Percentiles rank a stretch among this genome's conserved stretches.
phyloP scores from a whole-genome alignment of 1,284 basidiomycete genomes.

The Porogramme epimiltina region DNA sequence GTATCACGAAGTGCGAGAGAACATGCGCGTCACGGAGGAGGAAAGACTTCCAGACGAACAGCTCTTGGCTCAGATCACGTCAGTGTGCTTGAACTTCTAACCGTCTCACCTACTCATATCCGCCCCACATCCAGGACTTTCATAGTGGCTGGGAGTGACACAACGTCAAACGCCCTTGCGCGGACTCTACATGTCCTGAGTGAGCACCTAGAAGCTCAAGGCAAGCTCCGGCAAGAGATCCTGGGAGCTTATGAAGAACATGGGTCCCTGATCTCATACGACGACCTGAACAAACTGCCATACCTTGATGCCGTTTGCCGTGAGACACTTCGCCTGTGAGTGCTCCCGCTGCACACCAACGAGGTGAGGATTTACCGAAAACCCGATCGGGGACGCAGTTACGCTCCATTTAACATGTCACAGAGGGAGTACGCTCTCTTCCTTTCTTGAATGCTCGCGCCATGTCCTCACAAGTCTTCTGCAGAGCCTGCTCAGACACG shows the following conservation, averaged over 20 bases:
- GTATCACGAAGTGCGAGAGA: conserved; percentile 25
- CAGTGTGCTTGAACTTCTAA: not conserved
- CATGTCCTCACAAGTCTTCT: not conserved
- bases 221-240: conserved; percentile 27
- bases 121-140: conserved; percentile 20
- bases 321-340: conserved; percentile 11
- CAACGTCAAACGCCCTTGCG: conserved; percentile 29
- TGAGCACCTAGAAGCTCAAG: conserved; percentile 3
- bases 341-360: too few relatives aligned
- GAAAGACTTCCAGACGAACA: conserved; percentile 21
- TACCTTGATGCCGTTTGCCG: too few relatives aligned
- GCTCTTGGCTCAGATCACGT: conserved; percentile 29
- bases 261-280: too few relatives aligned
- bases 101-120: not conserved
- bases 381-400: too few relatives aligned
- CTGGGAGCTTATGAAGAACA: conserved; percentile 12
- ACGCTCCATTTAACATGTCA: not conserved
- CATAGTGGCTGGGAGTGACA: conserved; percentile 31
- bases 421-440: not conserved
- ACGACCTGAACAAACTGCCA: too few relatives aligned
- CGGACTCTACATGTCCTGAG: conserved; percentile 28
- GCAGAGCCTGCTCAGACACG: conserved; percentile 20
- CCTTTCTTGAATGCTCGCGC: too few relatives aligned
- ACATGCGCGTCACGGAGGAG: conserved; percentile 25
- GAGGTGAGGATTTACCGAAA: too few relatives aligned